Evolutionary conservation across 345 rosid species (phyloP).

Genomic region (Microthlaspi erraticum): DNA sequence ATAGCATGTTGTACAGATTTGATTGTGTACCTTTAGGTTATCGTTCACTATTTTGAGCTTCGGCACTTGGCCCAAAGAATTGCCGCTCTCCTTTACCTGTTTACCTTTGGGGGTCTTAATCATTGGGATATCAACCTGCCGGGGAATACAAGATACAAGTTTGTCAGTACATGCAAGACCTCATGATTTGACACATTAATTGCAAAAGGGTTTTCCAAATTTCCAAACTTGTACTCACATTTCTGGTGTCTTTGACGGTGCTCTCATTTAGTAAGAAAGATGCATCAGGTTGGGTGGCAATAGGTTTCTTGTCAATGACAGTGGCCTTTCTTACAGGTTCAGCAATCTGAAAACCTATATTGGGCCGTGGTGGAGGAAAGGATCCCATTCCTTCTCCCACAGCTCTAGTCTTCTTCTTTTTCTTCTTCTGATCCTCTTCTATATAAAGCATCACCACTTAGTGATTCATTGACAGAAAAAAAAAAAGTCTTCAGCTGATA

Average conservation of each 20-base stretch:
- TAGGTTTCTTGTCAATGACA: conserved; percentile 48
- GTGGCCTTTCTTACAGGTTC: conserved; percentile 65
- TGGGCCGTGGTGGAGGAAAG: conserved; percentile 51
- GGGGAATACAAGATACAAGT: conserved; percentile 29
- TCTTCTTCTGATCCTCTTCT: conserved; percentile 85
- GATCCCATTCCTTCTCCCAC: conserved; percentile 50
- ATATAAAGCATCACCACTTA: conserved; percentile 36
- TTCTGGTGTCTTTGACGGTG: conserved; percentile 55
- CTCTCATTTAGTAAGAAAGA: conserved; percentile 51
- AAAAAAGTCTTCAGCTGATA: conserved; percentile 13
- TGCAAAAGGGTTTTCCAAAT: not conserved
- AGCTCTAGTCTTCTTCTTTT: conserved; percentile 72
- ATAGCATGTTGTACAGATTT: conserved; percentile 18
- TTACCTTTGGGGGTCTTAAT: conserved; percentile 65
- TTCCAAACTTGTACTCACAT: conserved; percentile 52
- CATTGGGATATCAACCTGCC: conserved; percentile 66
- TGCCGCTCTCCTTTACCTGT: conserved; percentile 53
- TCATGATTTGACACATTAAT: conserved; percentile 18
- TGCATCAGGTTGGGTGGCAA: conserved; percentile 50
- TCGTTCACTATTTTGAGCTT: conserved; percentile 85
- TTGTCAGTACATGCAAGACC: conserved; percentile 27
- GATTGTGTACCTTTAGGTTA: conserved; percentile 64
- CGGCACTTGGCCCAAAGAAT: conserved; percentile 45
- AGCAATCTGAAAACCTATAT: conserved; percentile 48
- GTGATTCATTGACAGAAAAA: conserved; percentile 5